These are phyloP conservation scores for Podaxis rugospora DNA, from an alignment of 768 basidiomycete genomes.

Conservation along the genomic window DNA sequence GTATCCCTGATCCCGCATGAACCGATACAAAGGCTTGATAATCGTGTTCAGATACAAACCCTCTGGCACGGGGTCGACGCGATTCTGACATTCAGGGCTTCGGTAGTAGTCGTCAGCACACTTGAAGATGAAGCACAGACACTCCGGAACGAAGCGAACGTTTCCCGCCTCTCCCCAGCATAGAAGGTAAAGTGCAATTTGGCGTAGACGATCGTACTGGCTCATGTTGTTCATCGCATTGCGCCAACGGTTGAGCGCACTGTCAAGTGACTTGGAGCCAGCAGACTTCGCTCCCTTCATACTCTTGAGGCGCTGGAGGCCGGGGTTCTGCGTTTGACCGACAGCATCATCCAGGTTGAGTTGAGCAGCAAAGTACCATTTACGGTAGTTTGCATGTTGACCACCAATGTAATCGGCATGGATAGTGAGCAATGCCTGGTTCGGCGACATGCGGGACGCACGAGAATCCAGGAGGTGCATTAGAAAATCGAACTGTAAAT, in stretches of 20 bases:
- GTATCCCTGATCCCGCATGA: constrained; percentile 97
- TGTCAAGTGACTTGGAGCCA: constrained; percentile 79
- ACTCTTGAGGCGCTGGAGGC: constrained; percentile 82
- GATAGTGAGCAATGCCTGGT: constrained; percentile 91
- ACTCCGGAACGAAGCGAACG: constrained; percentile 95
- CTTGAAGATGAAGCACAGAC: constrained; percentile 99
- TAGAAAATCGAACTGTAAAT: constrained; percentile 82
- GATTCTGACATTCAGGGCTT: constrained; percentile 94
- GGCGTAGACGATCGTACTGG: constrained; percentile 95
- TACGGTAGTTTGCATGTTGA: constrained; percentile 97
- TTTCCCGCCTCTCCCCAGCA: constrained; percentile 99
- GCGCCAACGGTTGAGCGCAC: constrained; percentile 91
- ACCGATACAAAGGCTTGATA: constrained; percentile 92
- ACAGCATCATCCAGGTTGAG: constrained; percentile 99
- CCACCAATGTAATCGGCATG: constrained; percentile 99
- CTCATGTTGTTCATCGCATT: constrained; percentile 99
- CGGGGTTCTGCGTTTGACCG: constrained; percentile 91
- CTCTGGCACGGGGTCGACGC: constrained; percentile 88
- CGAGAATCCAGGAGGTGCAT: constrained; percentile 98
- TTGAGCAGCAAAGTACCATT: constrained; percentile 99
- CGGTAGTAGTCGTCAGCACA: constrained; percentile 99
- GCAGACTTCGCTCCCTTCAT: constrained; percentile 58
- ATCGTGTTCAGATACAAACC: constrained; percentile 89
- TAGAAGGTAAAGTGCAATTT: constrained; percentile 91
- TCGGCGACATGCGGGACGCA: constrained; percentile 97